Evolutionary conservation across 805 yeast species (phyloP).

Genomic region (Nakazawaea holstii): DNA sequence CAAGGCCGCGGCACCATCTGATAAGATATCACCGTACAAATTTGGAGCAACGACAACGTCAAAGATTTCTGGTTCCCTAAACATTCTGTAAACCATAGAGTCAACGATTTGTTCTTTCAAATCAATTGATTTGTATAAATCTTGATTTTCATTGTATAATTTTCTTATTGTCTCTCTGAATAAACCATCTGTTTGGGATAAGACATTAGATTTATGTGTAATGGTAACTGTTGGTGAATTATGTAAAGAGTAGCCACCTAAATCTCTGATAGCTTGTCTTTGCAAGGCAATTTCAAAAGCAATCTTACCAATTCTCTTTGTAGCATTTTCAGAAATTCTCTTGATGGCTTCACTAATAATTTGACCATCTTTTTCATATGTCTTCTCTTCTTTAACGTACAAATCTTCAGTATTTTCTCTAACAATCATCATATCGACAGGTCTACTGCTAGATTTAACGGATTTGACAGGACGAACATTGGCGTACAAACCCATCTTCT

Average conservation of each 20-base stretch:
- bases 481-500: constrained; percentile 90
- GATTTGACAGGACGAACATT: constrained; percentile 97
- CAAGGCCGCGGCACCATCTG: constrained; percentile 97
- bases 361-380: constrained; percentile 75
- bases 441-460: constrained; percentile 78
- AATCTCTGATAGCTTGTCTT: constrained; percentile 74
- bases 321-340: constrained; percentile 87
- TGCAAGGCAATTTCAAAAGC: constrained; percentile 91
- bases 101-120: constrained; percentile 96
- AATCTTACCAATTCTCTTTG: constrained; percentile 79
- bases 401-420: constrained; percentile 98
- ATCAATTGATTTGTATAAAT: constrained; percentile 52
- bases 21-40: constrained; percentile 93
- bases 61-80: constrained; percentile 95
- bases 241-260: constrained; percentile 51
- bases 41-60: constrained; percentile 99
- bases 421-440: constrained; percentile 96
- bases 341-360: constrained; percentile 96
- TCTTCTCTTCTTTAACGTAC: constrained; percentile 88
- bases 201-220: constrained; percentile 94
- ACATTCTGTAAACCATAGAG: constrained; percentile 98
- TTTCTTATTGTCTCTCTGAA: constrained; percentile 82
- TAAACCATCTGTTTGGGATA: constrained; percentile 88
- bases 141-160: constrained; percentile 53
- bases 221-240: constrained; percentile 70